Evolutionary conservation across 1,284 basidiomycete species (phyloP), one percentile per base, ranked within the genome.

Genomic region (Phlebopus sp.): DNA sequence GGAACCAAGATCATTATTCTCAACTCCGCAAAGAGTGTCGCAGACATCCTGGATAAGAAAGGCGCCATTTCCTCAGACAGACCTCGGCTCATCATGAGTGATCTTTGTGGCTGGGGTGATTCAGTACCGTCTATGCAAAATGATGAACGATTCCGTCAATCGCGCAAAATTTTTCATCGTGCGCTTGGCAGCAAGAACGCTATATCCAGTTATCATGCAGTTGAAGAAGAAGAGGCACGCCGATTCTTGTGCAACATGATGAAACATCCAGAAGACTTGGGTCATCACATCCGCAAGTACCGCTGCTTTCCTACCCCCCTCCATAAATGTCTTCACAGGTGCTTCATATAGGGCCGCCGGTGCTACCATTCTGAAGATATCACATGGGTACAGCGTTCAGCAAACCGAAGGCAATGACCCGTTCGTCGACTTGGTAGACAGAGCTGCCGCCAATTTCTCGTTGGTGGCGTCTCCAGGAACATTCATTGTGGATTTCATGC

Each of bases 401-500:
- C n/a, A n/a, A n/a, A n/a, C n/a, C 37, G 60, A 58, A 5, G 54
- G 37, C 10, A 44, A 52, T 0, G 69, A 70, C 47, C 58, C 57
- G 0, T 56, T 67, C 41, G 55, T 69, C 5, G 51, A 54, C 11
- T 42, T 65, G 15, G 58, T 54, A 2, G 50, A 63, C 14, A 47
- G 54, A 17, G 52, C 40, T 7, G 56, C 57, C 42, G 35, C 35
- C 7, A 39, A 58, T 6, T 27, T 64, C 32, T 49, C 57, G 0
- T 2, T 44, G 7, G 21, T 55, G 4, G 27, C 52, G 17, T 5
- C 43, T 8, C 57, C 63, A 15, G 59, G 63, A 3, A 49, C 52
- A 1, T 70, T 58, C 49, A 31, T 69, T 2, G 68, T 68, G 9
- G 66, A 69, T 49, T 1, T 51, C 2, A 30, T 70, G 15, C 68